A percentile compares a stretch with the other conserved stretches of the same genome.
phyloP scores from a whole-genome alignment of 2,329 filamentous ascomycete genomes.

The Cadophora luteo-olivacea region DNA sequence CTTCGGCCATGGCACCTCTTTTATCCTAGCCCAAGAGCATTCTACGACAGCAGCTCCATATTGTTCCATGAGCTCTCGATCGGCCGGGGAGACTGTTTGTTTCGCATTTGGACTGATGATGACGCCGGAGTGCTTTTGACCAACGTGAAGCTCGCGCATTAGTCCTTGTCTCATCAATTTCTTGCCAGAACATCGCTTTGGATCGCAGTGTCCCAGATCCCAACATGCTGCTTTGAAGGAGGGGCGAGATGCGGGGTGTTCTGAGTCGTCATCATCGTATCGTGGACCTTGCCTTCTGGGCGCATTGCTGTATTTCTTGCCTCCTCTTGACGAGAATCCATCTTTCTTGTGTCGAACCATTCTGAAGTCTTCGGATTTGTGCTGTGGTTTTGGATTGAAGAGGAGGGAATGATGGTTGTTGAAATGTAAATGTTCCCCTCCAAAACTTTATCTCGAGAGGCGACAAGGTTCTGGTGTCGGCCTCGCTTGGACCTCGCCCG shows the following conservation, averaged over 20 bases:
- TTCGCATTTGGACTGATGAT: constrained; percentile 97
- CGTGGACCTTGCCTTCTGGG: constrained; percentile 62
- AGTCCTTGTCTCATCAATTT: constrained; percentile 88
- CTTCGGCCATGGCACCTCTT: constrained; percentile 87
- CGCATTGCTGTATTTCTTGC: constrained; percentile 71
- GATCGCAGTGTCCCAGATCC: constrained; percentile 97
- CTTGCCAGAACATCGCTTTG: constrained; percentile 95
- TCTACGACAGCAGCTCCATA: constrained; percentile 96
- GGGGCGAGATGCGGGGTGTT: constrained; percentile 50
- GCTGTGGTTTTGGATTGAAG: constrained; percentile 5
- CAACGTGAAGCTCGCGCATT: constrained; percentile 91
- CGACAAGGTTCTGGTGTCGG: background rate
- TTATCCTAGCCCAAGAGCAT: constrained; percentile 92
- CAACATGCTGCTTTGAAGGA: constrained; percentile 93
- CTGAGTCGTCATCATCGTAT: constrained; percentile 49
- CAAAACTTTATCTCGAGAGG: background rate
- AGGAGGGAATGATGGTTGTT: background rate
- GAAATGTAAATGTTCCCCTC: constrained; percentile 8
- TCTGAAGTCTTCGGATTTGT: constrained; percentile 21
- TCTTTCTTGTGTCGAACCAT: constrained; percentile 99
- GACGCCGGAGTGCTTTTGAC: constrained; percentile 89
- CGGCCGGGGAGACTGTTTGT: constrained; percentile 80
- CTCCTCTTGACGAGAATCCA: constrained; percentile 62
- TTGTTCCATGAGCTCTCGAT: constrained; percentile 81
- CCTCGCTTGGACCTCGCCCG: constrained; percentile 11